A percentile compares a stretch with the other conserved stretches of the same genome.
phyloP scores from a whole-genome alignment of 306 rosid genomes.

The Potentilla sterilis region DNA sequence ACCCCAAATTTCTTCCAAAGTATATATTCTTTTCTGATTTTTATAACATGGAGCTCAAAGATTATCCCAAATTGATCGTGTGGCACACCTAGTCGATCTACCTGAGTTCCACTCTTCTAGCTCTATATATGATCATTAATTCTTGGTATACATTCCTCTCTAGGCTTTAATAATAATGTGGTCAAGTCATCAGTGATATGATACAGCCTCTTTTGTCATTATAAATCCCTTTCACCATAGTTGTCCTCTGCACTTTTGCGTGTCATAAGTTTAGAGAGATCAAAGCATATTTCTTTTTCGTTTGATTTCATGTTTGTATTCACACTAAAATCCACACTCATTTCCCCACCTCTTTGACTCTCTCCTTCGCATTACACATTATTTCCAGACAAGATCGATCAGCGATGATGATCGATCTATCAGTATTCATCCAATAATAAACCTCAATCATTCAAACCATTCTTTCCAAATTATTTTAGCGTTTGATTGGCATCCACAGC shows the following conservation, averaged over 20 bases:
- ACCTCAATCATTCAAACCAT: not conserved
- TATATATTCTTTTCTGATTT: not conserved
- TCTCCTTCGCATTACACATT: slow-evolving; percentile 1
- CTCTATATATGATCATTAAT: not conserved
- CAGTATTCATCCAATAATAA: not conserved
- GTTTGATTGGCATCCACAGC: not conserved
- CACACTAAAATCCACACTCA: slow-evolving; percentile 14
- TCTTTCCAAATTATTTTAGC: not conserved
- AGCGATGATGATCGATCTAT: not conserved
- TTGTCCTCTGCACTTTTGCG: slow-evolving; percentile 10
- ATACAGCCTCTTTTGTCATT: not conserved
- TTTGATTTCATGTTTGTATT: slow-evolving; percentile 2
- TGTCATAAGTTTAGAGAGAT: not conserved
- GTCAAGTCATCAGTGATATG: slow-evolving; percentile 12
- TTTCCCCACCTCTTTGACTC: slow-evolving; percentile 12
- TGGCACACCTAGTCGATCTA: not conserved
- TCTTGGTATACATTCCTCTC: not conserved
- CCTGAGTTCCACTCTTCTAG: not conserved
- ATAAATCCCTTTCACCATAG: slow-evolving; percentile 19
- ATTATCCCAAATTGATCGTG: not conserved
- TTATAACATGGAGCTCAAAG: not conserved
- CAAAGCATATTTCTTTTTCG: not conserved
- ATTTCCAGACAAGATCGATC: not conserved
- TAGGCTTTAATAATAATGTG: not conserved
- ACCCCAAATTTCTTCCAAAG: not conserved